Base-by-base conservation (phyloP, 1,139 yeast species). In the Yamadazyma trypodendri region DNA sequence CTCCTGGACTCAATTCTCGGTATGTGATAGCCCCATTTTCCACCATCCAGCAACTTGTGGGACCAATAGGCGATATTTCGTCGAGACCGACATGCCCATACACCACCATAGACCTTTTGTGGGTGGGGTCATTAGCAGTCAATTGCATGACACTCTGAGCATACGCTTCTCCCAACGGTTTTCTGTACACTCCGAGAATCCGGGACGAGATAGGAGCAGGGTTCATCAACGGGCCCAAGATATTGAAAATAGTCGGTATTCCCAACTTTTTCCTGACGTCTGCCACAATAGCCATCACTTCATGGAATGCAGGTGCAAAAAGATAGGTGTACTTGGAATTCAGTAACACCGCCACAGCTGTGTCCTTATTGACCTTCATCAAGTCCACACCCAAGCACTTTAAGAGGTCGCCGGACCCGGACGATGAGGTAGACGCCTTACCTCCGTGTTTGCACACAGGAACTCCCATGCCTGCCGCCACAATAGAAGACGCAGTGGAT, bases 381-480 rank as follows among this genome's bases (percentile, higher is more conserved):
- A 88, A 67, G 46, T 88, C 87, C 14, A 89, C 83, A 0, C 96
- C 97, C 28, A 92, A 71, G 23, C 78, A 72, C 28, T 75, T 70
- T 54, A 92, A 73, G 45, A 92, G 68, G 58, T 92, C 98, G 2
- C 97, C 97, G 1, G 97, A 84, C 0, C 98, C 98, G 0, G 96
- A 86, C 2, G 85, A 62, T 0, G 96, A 87, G 0, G 97, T 89
- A 0, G 96, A 81, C 0, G 98, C 97, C 54, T 92, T 92, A 17
- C 97, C 97, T 17, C 98, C 98, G 58, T 92, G 98, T 54, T 75
- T 90, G 58, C 96, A 87, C 13, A 90, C 81, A 18, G 78, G 76
- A 35, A 89, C 60, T 1, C 89, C 89, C 70, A 87, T 84, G 4
- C 98, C 98, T 0, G 97, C 87, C 1, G 90, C 95, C 4, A 92